Conservation (phyloP, 2,329 filamentous ascomycete species). For the Scedosporium dehoogii region DNA sequence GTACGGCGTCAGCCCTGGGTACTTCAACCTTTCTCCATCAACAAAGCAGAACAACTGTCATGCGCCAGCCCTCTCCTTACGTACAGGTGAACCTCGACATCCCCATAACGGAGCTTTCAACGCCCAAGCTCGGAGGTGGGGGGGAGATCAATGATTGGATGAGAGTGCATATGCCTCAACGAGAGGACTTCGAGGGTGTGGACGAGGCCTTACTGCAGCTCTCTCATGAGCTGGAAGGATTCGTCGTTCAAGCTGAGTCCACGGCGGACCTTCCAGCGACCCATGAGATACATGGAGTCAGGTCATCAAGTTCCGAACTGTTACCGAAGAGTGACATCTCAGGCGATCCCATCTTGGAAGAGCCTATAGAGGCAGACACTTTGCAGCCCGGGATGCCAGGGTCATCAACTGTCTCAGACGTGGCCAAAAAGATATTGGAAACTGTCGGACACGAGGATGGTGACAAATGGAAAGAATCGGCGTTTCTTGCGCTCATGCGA, state of each 20-base stretch:
- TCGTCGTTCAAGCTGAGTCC: not conserved
- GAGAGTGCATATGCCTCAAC: conserved; percentile 17
- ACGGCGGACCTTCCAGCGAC: not conserved
- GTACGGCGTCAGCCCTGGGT: too few species aligned
- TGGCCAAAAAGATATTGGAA: conserved; percentile 30
- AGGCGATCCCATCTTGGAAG: not conserved
- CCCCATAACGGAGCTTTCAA: not conserved
- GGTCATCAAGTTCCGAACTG: not conserved
- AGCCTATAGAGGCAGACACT: not conserved
- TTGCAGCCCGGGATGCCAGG: not conserved
- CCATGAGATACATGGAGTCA: not conserved
- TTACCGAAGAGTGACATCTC: not conserved
- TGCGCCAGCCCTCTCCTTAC: too few species aligned
- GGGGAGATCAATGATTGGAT: conserved; percentile 32
- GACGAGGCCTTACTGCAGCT: conserved; percentile 33
- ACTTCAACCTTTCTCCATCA: too few species aligned
- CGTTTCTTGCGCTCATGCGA: conserved; percentile 33
- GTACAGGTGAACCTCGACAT: not conserved
- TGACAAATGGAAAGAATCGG: conserved; percentile 36
- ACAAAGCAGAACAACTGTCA: too few species aligned
- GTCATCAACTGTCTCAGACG: conserved; percentile 26
- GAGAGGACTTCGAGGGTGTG: conserved; percentile 22
- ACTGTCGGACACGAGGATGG: conserved; percentile 32
- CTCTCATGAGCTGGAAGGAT: conserved; percentile 26
- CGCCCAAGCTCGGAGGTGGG: conserved; percentile 22